Evolutionary conservation across 371 early-diverging fungal genomes (phyloP).

Genomic region (Mucor racemosus): DNA sequence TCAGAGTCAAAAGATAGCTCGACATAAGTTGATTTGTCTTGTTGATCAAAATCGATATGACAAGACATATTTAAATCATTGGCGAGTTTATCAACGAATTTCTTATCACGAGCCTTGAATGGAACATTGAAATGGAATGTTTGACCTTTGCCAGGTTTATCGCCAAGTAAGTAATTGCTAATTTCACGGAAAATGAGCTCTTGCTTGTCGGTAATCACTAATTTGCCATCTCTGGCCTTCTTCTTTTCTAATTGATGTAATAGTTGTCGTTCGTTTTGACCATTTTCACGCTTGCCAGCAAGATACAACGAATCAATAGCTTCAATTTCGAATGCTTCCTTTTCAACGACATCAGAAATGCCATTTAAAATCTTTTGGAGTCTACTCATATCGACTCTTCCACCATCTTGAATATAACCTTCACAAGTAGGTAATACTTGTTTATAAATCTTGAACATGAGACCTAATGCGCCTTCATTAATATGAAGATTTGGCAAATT

Average conservation of each 20-base stretch:
- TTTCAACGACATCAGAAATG: constrained; percentile 64
- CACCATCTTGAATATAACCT: constrained; percentile 89
- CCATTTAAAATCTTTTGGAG: constrained; percentile 68
- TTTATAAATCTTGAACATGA: constrained; percentile 88
- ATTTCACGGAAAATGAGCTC: constrained; percentile 60
- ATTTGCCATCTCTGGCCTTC: constrained; percentile 28
- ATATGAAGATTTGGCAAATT: constrained; percentile 95
- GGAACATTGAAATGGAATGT: constrained; percentile 53
- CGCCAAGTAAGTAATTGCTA: constrained; percentile 54
- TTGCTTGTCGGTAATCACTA: constrained; percentile 66
- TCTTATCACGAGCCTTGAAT: constrained; percentile 63
- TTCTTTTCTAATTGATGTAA: constrained; percentile 55
- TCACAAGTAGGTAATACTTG: constrained; percentile 67
- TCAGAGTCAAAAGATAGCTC: constrained; percentile 49
- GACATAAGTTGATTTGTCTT: constrained; percentile 50
- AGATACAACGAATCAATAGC: constrained; percentile 63
- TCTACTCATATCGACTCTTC: constrained; percentile 68
- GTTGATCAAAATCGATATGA: constrained; percentile 44
- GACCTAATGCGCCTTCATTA: constrained; percentile 89
- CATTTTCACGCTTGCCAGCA: constrained; percentile 58
- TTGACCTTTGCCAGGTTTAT: constrained; percentile 16
- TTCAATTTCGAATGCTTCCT: constrained; percentile 71
- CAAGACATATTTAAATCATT: constrained; percentile 66
- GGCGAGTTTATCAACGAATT: constrained; percentile 66
- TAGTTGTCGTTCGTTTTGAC: constrained; percentile 46